Evolutionary conservation across 2,329 filamentous ascomycete genomes (phyloP).

Genomic region (Hypoxylon sp.): DNA sequence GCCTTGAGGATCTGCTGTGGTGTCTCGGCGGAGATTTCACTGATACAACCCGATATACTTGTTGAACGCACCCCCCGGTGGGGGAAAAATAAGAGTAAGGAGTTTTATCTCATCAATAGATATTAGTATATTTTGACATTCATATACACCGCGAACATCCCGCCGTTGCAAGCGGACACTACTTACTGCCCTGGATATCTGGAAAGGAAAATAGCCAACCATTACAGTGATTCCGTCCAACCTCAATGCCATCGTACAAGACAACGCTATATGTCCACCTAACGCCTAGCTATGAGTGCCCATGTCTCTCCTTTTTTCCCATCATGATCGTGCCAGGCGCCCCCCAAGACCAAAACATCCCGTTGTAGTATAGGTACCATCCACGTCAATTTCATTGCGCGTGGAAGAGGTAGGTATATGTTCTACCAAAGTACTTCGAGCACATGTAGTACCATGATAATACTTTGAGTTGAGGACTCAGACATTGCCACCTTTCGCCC

Average conservation of each 20-base stretch:
- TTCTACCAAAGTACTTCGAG: too few relatives aligned
- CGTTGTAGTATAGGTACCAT: neutral
- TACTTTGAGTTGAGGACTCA: neutral
- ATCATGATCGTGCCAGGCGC: constrained; percentile 12
- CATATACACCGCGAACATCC: constrained; percentile 21
- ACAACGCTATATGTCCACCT: constrained; percentile 24
- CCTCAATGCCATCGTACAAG: constrained; percentile 27
- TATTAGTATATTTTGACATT: constrained; percentile 32
- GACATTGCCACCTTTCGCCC: neutral
- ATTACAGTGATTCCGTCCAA: constrained; percentile 24
- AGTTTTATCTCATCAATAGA: constrained; percentile 1
- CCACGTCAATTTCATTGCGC: neutral
- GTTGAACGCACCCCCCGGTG: neutral
- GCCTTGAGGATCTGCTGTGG: too few relatives aligned
- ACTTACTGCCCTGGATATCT: constrained; percentile 40
- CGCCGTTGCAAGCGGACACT: constrained; percentile 11
- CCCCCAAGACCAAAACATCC: constrained; percentile 1
- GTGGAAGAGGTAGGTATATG: neutral
- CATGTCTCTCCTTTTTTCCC: constrained; percentile 9
- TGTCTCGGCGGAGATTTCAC: neutral
- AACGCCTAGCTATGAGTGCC: constrained; percentile 25
- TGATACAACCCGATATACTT: neutral
- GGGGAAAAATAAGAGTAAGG: neutral
- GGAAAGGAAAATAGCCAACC: constrained; percentile 9
- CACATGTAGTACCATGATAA: too few relatives aligned